Evolutionary conservation across 2,329 filamentous ascomycete species (phyloP).

Genomic region (Cytospora mali): DNA sequence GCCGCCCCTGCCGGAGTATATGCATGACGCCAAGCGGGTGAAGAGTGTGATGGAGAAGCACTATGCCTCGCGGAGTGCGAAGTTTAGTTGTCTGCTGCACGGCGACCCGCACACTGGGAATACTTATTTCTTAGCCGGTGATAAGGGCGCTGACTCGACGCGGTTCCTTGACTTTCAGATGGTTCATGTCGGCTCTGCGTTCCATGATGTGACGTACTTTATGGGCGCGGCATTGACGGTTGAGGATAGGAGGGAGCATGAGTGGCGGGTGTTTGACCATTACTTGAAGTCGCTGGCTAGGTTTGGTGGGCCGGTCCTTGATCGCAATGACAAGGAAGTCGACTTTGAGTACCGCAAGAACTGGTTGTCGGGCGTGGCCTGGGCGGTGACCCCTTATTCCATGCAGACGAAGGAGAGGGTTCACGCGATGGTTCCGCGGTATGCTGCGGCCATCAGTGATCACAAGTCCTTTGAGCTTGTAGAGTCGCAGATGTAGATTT

Average conservation of each 20-base stretch:
- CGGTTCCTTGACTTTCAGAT: slow-evolving; percentile 43
- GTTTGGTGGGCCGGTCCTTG: slow-evolving; percentile 34
- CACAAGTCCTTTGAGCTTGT: slow-evolving; percentile 41
- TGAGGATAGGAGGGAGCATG: slow-evolving; percentile 39
- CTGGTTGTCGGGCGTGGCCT: slow-evolving; percentile 39
- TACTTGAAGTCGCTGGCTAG: slow-evolving; percentile 36
- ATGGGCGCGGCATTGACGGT: slow-evolving; percentile 38
- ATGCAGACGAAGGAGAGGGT: slow-evolving; percentile 43
- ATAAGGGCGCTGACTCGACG: slow-evolving; percentile 30
- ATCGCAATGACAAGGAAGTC: slow-evolving; percentile 36
- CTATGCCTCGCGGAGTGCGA: slow-evolving; percentile 36
- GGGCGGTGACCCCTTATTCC: slow-evolving; percentile 35
- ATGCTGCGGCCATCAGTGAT: slow-evolving; percentile 41
- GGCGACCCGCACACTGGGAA: slow-evolving; percentile 42
- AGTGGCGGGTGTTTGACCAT: slow-evolving; percentile 39
- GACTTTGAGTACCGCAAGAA: slow-evolving; percentile 39
- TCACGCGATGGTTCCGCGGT: slow-evolving; percentile 38
- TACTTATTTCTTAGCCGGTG: slow-evolving; percentile 34
- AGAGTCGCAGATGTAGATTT: background rate
- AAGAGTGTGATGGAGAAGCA: slow-evolving; percentile 38
- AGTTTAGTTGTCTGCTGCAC: slow-evolving; percentile 39
- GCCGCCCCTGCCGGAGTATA: slow-evolving; percentile 35
- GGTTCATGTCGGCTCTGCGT: slow-evolving; percentile 39
- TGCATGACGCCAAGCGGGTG: slow-evolving; percentile 36
- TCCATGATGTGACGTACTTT: slow-evolving; percentile 43